phyloP scores from a whole-genome alignment of 2,329 filamentous ascomycete species.

The Dactylellina leptospora region DNA sequence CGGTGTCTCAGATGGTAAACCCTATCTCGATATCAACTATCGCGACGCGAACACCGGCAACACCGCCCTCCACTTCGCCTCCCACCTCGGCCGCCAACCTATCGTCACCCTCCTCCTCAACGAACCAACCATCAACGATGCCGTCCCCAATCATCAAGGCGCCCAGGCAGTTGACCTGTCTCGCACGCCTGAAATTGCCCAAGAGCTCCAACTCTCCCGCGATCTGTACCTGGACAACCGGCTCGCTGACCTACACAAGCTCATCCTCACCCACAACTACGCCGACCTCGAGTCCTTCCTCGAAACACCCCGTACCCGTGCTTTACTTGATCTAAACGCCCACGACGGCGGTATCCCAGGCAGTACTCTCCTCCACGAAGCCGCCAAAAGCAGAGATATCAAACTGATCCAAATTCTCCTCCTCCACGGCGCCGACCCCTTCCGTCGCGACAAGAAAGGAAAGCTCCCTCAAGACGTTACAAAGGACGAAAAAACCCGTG shows the following conservation, averaged over 20 bases:
- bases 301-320: slow-evolving; percentile 84
- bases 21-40: slow-evolving; percentile 79
- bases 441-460: slow-evolving; percentile 91
- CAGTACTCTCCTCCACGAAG: slow-evolving; percentile 93
- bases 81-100: slow-evolving; percentile 78
- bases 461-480: slow-evolving; percentile 96
- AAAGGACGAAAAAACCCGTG: slow-evolving; percentile 86
- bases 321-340: slow-evolving; percentile 88
- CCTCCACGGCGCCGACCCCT: slow-evolving; percentile 94
- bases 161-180: slow-evolving; percentile 88
- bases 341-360: slow-evolving; percentile 71
- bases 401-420: slow-evolving; percentile 88
- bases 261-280: slow-evolving; percentile 78
- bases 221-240: slow-evolving; percentile 90
- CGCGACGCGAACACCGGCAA: slow-evolving; percentile 88
- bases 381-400: slow-evolving; percentile 84
- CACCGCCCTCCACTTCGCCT: slow-evolving; percentile 87
- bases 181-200: slow-evolving; percentile 92
- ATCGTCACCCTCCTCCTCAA: slow-evolving; percentile 86
- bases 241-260: slow-evolving; percentile 80
- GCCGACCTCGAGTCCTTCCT: slow-evolving; percentile 79
- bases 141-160: slow-evolving; percentile 82
- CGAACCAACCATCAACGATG: slow-evolving; percentile 85
- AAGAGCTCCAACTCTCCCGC: slow-evolving; percentile 87
- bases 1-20: slow-evolving; percentile 67